Evolutionary conservation across 768 basidiomycete genomes (phyloP).

Genomic region (Psilocybe cyanescens): DNA sequence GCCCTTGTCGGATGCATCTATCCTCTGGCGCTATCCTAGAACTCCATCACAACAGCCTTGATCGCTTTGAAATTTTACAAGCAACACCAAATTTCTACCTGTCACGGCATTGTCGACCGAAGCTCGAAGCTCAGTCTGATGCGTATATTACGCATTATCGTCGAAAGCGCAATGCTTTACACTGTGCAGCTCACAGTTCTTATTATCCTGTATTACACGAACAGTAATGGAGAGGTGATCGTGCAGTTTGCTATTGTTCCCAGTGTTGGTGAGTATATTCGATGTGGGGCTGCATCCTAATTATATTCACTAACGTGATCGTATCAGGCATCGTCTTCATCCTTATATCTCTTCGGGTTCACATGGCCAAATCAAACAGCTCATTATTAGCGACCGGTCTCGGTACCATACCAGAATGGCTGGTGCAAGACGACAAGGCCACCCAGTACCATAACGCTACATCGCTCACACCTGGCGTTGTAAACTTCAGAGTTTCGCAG

Average conservation of each 20-base stretch:
- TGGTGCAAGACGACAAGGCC: not conserved
- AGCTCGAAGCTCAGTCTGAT: conserved; percentile 12
- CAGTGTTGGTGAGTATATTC: conserved; percentile 18
- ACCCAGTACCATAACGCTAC: not conserved
- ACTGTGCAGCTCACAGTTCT: conserved; percentile 21
- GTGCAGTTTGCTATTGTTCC: conserved; percentile 21
- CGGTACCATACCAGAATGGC: not conserved
- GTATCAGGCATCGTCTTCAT: conserved; percentile 18
- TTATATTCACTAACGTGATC: not conserved
- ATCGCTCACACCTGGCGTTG: not conserved
- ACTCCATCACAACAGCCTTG: conserved; percentile 27
- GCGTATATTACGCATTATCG: conserved; percentile 19
- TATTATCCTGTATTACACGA: conserved; percentile 16
- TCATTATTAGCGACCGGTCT: not conserved
- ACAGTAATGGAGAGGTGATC: conserved; percentile 15
- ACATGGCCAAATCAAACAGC: conserved; percentile 4
- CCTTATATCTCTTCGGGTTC: conserved; percentile 20
- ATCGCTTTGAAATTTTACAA: conserved; percentile 26
- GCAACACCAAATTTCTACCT: conserved; percentile 23
- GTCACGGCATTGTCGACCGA: conserved; percentile 15
- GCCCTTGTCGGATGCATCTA: conserved; percentile 20
- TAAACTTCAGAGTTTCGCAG: not conserved
- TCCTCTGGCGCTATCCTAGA: conserved; percentile 25
- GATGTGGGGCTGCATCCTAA: not conserved
- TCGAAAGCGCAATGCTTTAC: conserved; percentile 27